Base-by-base conservation (phyloP, 177 flowering plant species). In the Vitis hybrid region DNA sequence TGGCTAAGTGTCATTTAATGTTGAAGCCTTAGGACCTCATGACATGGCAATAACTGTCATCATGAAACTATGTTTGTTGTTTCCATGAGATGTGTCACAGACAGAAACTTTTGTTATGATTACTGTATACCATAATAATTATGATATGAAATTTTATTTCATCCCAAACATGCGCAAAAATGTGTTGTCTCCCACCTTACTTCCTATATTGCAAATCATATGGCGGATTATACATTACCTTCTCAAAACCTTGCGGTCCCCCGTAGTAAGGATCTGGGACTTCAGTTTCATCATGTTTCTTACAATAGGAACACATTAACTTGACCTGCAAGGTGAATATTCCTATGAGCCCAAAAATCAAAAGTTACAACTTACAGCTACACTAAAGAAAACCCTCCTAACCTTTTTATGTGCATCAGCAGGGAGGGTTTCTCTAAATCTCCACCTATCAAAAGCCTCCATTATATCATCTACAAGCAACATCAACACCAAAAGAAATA, bases 261-360 rank as follows among this genome's bases (percentile, higher is more conserved):
- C 99, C 98, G 84, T 96, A 92, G 69, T 96, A 94, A 52, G 99
- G 99, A 78, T 96, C 99, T 0, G 98, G 99, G 5, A 96, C 99
- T 83, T 96, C 95, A 60, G 85, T 90, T 78, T 92, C 99, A 71
- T 82, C 81, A 64, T 96, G 94, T 69, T 79, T 86, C 84, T 92
- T 94, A 76, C 99, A 96, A 71, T 87, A 96, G 10, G 97, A 96
- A 77, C 97, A 94, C 99, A 96, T 96, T 62, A 96, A 74, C 67
- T 73, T 88, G 51, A 96, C 94, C 99, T 94, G 92, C 79, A 82
- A 12, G 10, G 70, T 33, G 22, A 59, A 49, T 2, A 62, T 44
- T 3, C 24, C 12, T 17, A 65, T 57, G 13, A 64, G 28, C 61
- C 18, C 24, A 61, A 19, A 44, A 17, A 68, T 11, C 63, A 58